A percentile compares a stretch with the other conserved stretches of the same genome.
These are phyloP conservation scores for Sclerotinia glacialis DNA, from an alignment of 2,329 filamentous ascomycete species.

Conservation along the genomic window DNA sequence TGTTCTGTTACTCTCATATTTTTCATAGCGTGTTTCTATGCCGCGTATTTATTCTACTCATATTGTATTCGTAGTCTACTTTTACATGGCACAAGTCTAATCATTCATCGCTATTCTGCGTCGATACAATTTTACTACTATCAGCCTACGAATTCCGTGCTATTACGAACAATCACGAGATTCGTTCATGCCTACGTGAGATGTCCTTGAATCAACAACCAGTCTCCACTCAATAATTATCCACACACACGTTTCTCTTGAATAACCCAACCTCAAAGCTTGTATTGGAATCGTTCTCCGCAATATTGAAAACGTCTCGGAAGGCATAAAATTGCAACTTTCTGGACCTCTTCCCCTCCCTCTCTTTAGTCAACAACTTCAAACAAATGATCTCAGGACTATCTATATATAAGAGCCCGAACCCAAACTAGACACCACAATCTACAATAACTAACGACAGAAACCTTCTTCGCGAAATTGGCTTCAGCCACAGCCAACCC, in stretches of 20 bases:
- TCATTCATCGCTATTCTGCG: background rate
- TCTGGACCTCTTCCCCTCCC: background rate
- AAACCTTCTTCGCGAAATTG: background rate
- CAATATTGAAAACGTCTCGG: background rate
- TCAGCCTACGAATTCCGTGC: background rate
- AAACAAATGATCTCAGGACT: background rate
- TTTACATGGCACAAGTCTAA: background rate
- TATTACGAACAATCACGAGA: background rate
- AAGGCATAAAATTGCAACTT: background rate
- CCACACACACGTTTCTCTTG: background rate
- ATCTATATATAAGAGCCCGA: background rate
- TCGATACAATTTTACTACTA: background rate
- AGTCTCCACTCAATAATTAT: background rate
- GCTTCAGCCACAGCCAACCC: background rate
- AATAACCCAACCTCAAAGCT: no score
- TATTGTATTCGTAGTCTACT: background rate
- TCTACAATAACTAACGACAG: background rate
- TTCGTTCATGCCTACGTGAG: background rate
- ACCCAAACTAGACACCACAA: background rate
- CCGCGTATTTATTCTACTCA: background rate
- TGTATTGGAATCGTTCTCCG: background rate
- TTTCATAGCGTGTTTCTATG: background rate
- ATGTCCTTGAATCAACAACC: background rate
- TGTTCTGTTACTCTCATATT: background rate
- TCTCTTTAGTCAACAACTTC: background rate